Percentiles rank a stretch among this genome's conserved stretches.
Evolutionary conservation across 805 yeast genomes (phyloP).

Genomic region (Metschnikowia lochheadii): DNA sequence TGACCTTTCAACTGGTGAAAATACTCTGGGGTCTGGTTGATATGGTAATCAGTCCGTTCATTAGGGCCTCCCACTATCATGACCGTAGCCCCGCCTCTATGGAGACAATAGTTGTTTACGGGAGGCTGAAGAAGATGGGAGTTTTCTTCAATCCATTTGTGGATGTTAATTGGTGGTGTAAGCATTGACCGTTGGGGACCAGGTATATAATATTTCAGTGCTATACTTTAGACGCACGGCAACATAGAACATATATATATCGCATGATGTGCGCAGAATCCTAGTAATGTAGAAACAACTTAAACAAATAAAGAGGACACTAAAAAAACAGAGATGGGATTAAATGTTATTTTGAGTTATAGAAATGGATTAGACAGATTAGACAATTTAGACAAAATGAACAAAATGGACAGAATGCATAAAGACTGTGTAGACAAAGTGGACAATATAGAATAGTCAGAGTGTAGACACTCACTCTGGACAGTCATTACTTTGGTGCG

Average conservation of each 20-base stretch:
- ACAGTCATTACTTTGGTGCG: no score
- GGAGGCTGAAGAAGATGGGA: conserved; percentile 80
- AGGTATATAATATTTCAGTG: neutral
- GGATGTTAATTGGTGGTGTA: conserved; percentile 68
- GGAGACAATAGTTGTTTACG: conserved; percentile 85
- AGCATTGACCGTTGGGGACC: conserved; percentile 34
- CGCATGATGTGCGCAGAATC: neutral
- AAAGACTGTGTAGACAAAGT: no score
- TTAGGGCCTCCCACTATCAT: conserved; percentile 98
- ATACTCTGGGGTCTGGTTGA: conserved; percentile 93
- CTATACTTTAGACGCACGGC: neutral
- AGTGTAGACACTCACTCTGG: no score
- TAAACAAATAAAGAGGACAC: neutral
- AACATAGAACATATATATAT: neutral
- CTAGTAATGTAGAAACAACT: neutral
- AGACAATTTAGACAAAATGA: no score
- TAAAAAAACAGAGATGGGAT: no score
- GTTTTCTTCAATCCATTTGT: conserved; percentile 78
- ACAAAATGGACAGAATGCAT: no score
- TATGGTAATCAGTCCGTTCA: conserved; percentile 88
- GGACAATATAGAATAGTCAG: no score
- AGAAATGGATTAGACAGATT: no score
- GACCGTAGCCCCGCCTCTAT: conserved; percentile 87
- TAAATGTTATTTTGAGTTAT: no score
- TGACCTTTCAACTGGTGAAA: conserved; percentile 83